These are phyloP conservation scores for Aspergillus kassunensis DNA, from an alignment of 495 filamentous ascomycete genomes.

Conservation along the genomic window DNA sequence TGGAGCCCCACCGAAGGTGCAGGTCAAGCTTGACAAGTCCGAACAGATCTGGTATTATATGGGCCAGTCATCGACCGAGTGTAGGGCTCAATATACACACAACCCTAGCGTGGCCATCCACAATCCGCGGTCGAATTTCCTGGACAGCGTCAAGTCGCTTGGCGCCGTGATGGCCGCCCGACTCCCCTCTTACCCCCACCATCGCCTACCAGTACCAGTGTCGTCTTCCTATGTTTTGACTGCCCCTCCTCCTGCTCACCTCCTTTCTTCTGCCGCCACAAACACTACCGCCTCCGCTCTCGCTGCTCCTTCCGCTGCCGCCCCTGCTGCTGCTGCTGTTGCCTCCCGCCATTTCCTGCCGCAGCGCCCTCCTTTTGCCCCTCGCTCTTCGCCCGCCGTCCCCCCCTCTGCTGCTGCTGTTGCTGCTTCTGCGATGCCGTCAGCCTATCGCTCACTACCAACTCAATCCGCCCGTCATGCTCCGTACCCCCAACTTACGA, in stretches of 20 bases:
- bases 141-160: conserved; percentile 50
- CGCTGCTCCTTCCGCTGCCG: conserved; percentile 12
- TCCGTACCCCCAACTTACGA: conserved; percentile 40
- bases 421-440: conserved; percentile 48
- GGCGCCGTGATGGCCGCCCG: conserved; percentile 31
- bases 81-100: conserved; percentile 87
- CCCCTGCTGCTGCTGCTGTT: conserved; percentile 16
- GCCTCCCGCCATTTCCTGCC: conserved; percentile 33
- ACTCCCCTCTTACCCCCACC: conserved; percentile 35
- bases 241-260: conserved; percentile 19
- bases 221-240: conserved; percentile 28
- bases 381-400: conserved; percentile 33
- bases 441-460: conserved; percentile 46
- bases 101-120: conserved; percentile 58
- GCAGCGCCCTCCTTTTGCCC: conserved; percentile 33
- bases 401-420: conserved; percentile 29
- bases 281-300: conserved; percentile 20
- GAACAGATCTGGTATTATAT: conserved; percentile 90
- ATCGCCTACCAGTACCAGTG: too few species aligned
- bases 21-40: conserved; percentile 62
- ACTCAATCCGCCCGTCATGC: conserved; percentile 42
- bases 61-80: conserved; percentile 81
- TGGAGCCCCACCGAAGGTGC: conserved; percentile 49
- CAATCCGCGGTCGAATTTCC: conserved; percentile 57
- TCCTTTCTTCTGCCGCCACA: conserved; percentile 19